phyloP scores from a whole-genome alignment of 108 stramenopile species.

The Phaeodactylum tricornutum region DNA sequence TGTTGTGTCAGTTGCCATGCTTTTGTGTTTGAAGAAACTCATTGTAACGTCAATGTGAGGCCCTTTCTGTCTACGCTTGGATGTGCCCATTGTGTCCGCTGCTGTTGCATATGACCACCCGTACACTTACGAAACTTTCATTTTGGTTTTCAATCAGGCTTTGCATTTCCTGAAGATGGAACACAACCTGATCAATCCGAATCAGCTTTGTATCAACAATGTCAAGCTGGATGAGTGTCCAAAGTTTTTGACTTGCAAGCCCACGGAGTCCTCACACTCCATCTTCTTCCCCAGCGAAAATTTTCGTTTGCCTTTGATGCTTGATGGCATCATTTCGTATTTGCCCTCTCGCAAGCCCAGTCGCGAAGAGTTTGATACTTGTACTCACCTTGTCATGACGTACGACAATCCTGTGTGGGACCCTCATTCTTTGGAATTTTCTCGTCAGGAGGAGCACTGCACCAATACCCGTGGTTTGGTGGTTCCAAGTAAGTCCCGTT shows the following conservation, averaged over 20 bases:
- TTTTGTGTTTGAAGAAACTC: neutral
- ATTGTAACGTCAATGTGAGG: conserved; percentile 6
- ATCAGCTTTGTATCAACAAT: conserved; percentile 22
- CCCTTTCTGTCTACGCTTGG: no score
- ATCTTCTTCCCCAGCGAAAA: no score
- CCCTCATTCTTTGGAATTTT: neutral
- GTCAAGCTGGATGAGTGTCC: conserved; percentile 15
- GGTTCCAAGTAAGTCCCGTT: no score
- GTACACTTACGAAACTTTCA: conserved; percentile 10
- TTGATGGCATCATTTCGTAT: no score
- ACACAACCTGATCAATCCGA: conserved; percentile 23
- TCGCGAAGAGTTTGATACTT: neutral
- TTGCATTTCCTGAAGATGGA: conserved; percentile 14
- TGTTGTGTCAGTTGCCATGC: conserved; percentile 10
- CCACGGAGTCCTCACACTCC: no score
- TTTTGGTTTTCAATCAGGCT: conserved; percentile 20
- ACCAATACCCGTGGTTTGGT: neutral
- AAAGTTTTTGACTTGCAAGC: conserved; percentile 1
- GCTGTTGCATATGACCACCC: conserved; percentile 22
- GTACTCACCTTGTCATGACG: neutral
- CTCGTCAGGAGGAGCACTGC: neutral
- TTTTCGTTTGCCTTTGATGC: no score
- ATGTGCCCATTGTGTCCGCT: conserved; percentile 19
- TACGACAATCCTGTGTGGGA: neutral
- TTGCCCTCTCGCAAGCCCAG: neutral